phyloP scores from a whole-genome alignment of 1,284 basidiomycete species.

The Ceratobasidium sp. region DNA sequence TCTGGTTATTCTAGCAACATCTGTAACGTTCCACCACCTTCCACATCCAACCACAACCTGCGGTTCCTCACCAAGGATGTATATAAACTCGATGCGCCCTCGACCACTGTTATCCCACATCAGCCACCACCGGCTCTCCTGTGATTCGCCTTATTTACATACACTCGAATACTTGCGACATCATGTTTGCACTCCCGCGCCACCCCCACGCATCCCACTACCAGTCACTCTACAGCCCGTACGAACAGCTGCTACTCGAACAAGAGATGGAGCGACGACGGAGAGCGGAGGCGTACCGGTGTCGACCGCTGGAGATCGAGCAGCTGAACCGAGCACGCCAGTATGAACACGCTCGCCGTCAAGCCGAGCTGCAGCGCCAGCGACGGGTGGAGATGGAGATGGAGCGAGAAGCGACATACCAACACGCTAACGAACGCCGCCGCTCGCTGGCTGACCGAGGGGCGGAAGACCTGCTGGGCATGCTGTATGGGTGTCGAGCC shows the following conservation, averaged over 20 bases:
- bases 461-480: conserved; percentile 1
- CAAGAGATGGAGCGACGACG: conserved; percentile 34
- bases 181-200: conserved; percentile 32
- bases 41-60: not conserved
- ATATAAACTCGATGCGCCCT: not conserved
- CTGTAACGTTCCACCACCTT: not conserved
- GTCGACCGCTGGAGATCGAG: conserved; percentile 27
- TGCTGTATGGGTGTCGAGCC: not conserved
- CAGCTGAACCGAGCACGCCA: conserved; percentile 40
- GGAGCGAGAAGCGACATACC: not conserved
- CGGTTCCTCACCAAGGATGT: conserved; percentile 4
- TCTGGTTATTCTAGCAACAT: not conserved
- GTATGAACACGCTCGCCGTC: conserved; percentile 30
- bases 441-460: not conserved
- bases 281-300: conserved; percentile 27
- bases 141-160: not conserved
- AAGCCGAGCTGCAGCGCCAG: conserved; percentile 37
- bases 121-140: not conserved
- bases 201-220: conserved; percentile 23
- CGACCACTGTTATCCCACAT: not conserved
- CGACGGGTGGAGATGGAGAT: not conserved
- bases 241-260: conserved; percentile 9
- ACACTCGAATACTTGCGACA: not conserved
- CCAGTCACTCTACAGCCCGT: conserved; percentile 16
- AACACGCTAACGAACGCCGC: not conserved